Evolutionary conservation across 1,284 basidiomycete species (phyloP).

Genomic region (Boletus smithii): DNA sequence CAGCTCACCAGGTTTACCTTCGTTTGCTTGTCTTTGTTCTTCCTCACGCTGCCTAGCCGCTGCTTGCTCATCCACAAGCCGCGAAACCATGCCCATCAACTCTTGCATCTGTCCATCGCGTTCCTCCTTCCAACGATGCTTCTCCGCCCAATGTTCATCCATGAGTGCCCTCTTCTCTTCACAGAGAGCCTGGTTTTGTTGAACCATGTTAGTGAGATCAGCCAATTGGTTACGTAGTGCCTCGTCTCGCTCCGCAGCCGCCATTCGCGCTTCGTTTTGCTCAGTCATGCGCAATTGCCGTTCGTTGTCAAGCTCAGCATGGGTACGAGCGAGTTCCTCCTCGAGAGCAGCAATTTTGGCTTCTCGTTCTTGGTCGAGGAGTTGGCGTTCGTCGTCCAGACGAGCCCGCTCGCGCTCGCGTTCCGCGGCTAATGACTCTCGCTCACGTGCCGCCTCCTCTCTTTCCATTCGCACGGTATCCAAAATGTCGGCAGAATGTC

Average conservation of each 20-base stretch:
- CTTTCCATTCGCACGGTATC: conserved; percentile 58
- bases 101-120: conserved; percentile 54
- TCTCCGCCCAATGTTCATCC: conserved; percentile 59
- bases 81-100: conserved; percentile 54
- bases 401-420: conserved; percentile 48
- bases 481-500: conserved; percentile 54
- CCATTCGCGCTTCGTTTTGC: conserved; percentile 55
- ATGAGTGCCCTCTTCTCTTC: conserved; percentile 53
- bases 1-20: conserved; percentile 47
- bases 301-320: conserved; percentile 54
- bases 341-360: conserved; percentile 56
- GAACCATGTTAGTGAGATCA: conserved; percentile 66
- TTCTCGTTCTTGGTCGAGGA: conserved; percentile 49
- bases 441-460: conserved; percentile 53
- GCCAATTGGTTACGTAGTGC: conserved; percentile 54
- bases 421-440: conserved; percentile 51
- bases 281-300: conserved; percentile 53
- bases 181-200: conserved; percentile 56
- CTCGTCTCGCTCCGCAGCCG: conserved; percentile 56
- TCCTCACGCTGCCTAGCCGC: conserved; percentile 48
- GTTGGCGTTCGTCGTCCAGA: conserved; percentile 45
- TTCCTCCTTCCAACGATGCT: conserved; percentile 48
- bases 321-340: conserved; percentile 56
- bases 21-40: conserved; percentile 46
- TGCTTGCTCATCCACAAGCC: conserved; percentile 52